A percentile compares a stretch with the other conserved stretches of the same genome.
Conservation (phyloP, 768 basidiomycete genomes). For the Tricholoma matsutake region DNA sequence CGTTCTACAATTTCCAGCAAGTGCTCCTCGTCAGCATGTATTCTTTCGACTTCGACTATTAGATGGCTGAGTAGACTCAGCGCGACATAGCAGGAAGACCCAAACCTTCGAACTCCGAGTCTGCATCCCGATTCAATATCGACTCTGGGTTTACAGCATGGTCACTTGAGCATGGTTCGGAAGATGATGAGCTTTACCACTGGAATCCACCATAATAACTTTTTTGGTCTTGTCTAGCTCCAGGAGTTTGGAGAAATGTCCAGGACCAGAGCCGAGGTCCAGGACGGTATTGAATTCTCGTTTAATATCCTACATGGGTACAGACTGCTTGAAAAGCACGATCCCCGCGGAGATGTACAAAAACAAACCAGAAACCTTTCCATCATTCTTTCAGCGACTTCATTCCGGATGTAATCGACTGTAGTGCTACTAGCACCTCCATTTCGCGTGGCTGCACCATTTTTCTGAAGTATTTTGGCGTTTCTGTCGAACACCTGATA, state of each 20-base stretch:
- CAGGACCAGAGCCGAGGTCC: slow-evolving; percentile 88
- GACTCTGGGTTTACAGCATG: slow-evolving; percentile 42
- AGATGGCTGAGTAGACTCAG: slow-evolving; percentile 5
- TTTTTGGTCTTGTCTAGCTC: slow-evolving; percentile 65
- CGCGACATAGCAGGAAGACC: slow-evolving; percentile 10
- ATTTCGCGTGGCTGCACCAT: slow-evolving; percentile 61
- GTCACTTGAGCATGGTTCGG: not conserved
- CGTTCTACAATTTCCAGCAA: slow-evolving; percentile 61
- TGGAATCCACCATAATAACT: slow-evolving; percentile 83
- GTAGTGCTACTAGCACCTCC: slow-evolving; percentile 61
- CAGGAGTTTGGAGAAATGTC: slow-evolving; percentile 85
- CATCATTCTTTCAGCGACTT: slow-evolving; percentile 87
- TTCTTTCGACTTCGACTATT: slow-evolving; percentile 73
- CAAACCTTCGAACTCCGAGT: slow-evolving; percentile 77
- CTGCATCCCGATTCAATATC: slow-evolving; percentile 72
- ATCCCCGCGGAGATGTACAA: not conserved
- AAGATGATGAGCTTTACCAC: slow-evolving; percentile 47
- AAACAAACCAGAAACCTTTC: slow-evolving; percentile 78
- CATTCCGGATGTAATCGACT: slow-evolving; percentile 90
- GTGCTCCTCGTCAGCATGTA: slow-evolving; percentile 82
- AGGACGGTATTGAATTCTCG: slow-evolving; percentile 74
- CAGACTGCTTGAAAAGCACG: slow-evolving; percentile 1
- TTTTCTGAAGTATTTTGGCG: slow-evolving; percentile 73
- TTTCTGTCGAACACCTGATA: slow-evolving; percentile 87
- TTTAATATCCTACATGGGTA: slow-evolving; percentile 76